Base-by-base conservation (phyloP, 352 stramenopile species). In the Halophytophthora batemanensis region DNA sequence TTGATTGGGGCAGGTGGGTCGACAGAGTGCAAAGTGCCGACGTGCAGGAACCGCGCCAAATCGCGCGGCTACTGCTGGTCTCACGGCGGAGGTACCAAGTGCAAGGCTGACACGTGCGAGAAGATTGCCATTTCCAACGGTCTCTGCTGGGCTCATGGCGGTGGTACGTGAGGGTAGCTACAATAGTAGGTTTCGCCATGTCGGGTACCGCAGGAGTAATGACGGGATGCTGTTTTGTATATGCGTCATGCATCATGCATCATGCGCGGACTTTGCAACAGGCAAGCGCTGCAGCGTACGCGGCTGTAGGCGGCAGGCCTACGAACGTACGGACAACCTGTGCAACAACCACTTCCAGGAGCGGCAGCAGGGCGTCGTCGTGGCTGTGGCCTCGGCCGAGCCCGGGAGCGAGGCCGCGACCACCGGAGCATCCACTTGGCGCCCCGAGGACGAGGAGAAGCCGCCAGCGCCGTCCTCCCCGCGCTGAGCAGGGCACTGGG, bases 1-100 rank as follows among this genome's bases (percentile, higher is more conserved):
- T 31, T 8, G 25, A 15, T 18, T 18, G 23, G 29, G n/a, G 17
- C 42, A 80, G 70, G 70, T 35, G 80, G 80, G n/a, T 91, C 80
- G 8, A 87, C 64, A 1, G 69, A 79, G 45, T 93, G 83, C 65
- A 92, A 86, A 50, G 60, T 88, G 28, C 53, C 61, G 4, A 69
- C 64, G 18, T 95, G 84, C 50, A 68, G 77, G 31, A 93, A 93
- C 45, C 81, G 82, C n/a, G 82, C 82, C 59, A 92, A 93, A 60
- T 90, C 82, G 25, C 66, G 79, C n/a, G 84, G 84, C 14, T 86
- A 87, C 40, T 95, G 84, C 57, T 93, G 82, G 84, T 90, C 78
- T 0, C 84, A 95, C 55, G 84, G 84, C 36, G 84, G 84, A 1
- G 84, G 84, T n/a, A 88, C 77, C 48, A 88, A 89, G 50, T 95